A percentile compares a stretch with the other conserved stretches of the same genome.
Evolutionary conservation across 2,329 filamentous ascomycete genomes (phyloP).

Genomic region (Orbilia quercus): DNA sequence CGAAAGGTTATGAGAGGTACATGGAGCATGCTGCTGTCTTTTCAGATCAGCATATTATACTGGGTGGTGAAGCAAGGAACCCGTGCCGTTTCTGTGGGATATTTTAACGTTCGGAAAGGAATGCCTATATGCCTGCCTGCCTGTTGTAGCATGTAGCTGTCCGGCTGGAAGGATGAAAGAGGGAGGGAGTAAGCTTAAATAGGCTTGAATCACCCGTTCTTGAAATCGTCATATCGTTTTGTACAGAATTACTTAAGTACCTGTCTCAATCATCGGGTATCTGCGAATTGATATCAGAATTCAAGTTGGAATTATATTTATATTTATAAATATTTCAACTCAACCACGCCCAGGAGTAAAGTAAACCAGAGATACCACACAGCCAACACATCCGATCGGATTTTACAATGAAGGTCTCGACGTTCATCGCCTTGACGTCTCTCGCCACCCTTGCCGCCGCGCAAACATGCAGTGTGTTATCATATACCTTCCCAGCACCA

Average conservation of each 20-base stretch:
- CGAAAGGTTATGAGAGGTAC: too few relatives aligned
- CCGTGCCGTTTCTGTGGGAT: neutral
- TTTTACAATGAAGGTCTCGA: slow-evolving; percentile 37
- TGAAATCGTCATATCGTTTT: neutral
- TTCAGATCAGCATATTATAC: too few relatives aligned
- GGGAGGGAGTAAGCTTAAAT: slow-evolving; percentile 20
- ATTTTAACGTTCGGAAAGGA: slow-evolving; percentile 15
- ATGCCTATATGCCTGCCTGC: slow-evolving; percentile 22
- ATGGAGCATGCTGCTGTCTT: neutral
- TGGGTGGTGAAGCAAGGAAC: neutral
- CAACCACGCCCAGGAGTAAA: too few relatives aligned
- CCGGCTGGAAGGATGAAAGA: too few relatives aligned
- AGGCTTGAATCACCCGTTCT: neutral
- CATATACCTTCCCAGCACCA: slow-evolving; percentile 36
- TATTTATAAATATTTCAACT: too few relatives aligned
- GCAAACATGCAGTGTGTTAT: slow-evolving; percentile 43
- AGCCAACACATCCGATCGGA: slow-evolving; percentile 15
- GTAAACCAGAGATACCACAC: slow-evolving; percentile 31
- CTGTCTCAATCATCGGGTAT: too few relatives aligned
- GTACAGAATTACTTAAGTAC: neutral
- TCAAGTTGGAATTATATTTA: too few relatives aligned
- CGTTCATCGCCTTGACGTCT: slow-evolving; percentile 18
- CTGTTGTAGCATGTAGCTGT: neutral
- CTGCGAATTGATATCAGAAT: too few relatives aligned
- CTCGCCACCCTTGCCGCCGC: slow-evolving; percentile 25